phyloP scores from a whole-genome alignment of 768 basidiomycete species.

The Clitopilus hobsonii region DNA sequence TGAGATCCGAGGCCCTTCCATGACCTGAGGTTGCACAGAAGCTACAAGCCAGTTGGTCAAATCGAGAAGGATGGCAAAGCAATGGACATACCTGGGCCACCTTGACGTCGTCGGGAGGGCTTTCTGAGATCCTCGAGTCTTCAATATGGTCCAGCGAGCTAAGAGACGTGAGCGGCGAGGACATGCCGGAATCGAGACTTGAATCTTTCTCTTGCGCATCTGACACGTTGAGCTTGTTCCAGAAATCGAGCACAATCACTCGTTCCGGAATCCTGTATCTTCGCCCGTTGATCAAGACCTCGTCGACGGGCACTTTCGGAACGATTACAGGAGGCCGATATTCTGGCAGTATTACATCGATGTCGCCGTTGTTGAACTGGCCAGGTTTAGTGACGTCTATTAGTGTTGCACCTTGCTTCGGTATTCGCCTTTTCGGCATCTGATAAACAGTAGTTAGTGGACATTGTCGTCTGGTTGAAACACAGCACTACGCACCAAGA shows the following conservation, averaged over 20 bases:
- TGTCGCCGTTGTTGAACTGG: conserved; percentile 87
- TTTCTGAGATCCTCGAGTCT: conserved; percentile 25
- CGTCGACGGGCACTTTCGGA: conserved; percentile 62
- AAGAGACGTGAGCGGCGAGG: conserved; percentile 70
- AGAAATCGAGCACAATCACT: conserved; percentile 91
- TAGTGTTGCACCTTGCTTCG: conserved; percentile 60
- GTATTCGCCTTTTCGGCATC: conserved; percentile 77
- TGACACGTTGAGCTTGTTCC: conserved; percentile 69
- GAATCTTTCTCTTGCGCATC: conserved; percentile 36
- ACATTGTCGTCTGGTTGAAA: conserved; percentile 6
- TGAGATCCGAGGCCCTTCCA: conserved; percentile 9
- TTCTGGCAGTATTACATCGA: conserved; percentile 77
- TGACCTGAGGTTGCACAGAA: conserved; percentile 33
- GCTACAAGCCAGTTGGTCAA: conserved; percentile 18
- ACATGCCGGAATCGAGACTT: conserved; percentile 45
- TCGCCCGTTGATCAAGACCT: conserved; percentile 83
- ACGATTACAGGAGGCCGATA: conserved; percentile 30
- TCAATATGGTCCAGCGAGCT: conserved; percentile 67
- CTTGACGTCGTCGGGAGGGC: conserved; percentile 42
- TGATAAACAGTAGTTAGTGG: conserved; percentile 26
- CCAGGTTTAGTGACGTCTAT: conserved; percentile 73
- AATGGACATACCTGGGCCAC: conserved; percentile 47
- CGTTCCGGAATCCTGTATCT: conserved; percentile 92
- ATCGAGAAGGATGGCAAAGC: background rate
- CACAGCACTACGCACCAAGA: conserved; percentile 56